Evolutionary conservation across 2,329 filamentous ascomycete genomes (phyloP), one percentile per base, ranked within the genome.

Genomic region (Aspergillus ochraceoroseus): DNA sequence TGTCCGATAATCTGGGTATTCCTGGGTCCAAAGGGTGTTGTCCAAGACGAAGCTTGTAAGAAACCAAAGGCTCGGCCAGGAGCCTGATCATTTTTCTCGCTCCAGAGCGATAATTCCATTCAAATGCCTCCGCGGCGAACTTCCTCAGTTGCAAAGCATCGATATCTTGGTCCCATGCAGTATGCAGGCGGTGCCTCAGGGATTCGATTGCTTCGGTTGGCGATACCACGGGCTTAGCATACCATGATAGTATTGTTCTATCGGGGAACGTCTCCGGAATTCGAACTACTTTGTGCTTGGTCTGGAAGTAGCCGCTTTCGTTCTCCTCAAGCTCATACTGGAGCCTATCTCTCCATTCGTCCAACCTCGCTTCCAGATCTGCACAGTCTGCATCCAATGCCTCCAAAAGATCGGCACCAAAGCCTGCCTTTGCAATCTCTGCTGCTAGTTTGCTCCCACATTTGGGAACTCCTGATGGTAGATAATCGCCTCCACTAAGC

Each of bases 401-500:
- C 64, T 70, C 42, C 84, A 67, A 2, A 3, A 96, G 67, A 23
- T 83, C 77, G 43, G 73, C 77, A 2, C 90, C 92, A 62, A 90
- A 96, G 0, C 89, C 88, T 37, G 87, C 92, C 55, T 79, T 79
- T 22, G 89, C 89, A 38, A 92, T 94, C 60, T 95, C 87, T 51
- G 85, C 92, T 0, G 92, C 90, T 7, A 89, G 73, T 58, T 90
- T 94, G 33, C 87, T 79, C 1, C 92, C 92, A 53, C 89, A 94
- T 3, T 86, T 85, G 0, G 85, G 81, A 11, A 98, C 83, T 0
- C 92, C 92, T 40, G 87, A 85, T 0, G 89, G 86, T 0, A 90
- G 72, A 54, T 98, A 98, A 63, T 98, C 92, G 5, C 92, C 92
- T 5, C 92, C 92, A 53, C 89, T 95, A 77, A 98, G 88, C 47